Evolutionary conservation across 2,329 filamentous ascomycete species (phyloP).

Genomic region (Hymenoscyphus repandus): DNA sequence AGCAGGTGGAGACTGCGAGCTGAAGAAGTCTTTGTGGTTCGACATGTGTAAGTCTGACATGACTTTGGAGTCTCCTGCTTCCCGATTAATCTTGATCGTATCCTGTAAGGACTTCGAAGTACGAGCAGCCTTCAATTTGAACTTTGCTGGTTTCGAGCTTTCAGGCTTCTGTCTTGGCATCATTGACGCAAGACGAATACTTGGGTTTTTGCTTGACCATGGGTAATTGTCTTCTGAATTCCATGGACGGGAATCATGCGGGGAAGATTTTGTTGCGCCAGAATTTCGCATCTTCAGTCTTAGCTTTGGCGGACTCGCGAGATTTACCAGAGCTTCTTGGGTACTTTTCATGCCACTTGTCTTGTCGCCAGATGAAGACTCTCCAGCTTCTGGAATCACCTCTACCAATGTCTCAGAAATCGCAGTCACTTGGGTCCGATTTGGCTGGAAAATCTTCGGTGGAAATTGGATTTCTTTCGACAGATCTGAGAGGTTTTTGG

Average conservation of each 20-base stretch:
- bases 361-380: not conserved
- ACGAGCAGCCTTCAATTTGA: constrained; percentile 28
- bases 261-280: constrained; percentile 13
- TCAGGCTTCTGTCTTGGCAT: constrained; percentile 1
- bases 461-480: not conserved
- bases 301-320: constrained; percentile 20
- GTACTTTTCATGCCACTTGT: not conserved
- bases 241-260: constrained; percentile 16
- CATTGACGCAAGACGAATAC: constrained; percentile 5
- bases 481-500: not conserved
- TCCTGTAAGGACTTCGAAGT: constrained; percentile 25
- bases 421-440: not conserved
- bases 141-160: constrained; percentile 19
- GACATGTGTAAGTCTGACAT: constrained; percentile 24
- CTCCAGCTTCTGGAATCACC: not conserved
- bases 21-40: constrained; percentile 30
- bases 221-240: constrained; percentile 23
- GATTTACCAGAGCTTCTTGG: not conserved
- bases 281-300: constrained; percentile 24
- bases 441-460: not conserved
- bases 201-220: constrained; percentile 16
- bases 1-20: constrained; percentile 12
- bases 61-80: constrained; percentile 16
- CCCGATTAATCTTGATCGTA: constrained; percentile 27
- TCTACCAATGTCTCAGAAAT: not conserved